phyloP scores from a whole-genome alignment of 139 green algal genomes.

The Edaphochlamys debaryana region DNA sequence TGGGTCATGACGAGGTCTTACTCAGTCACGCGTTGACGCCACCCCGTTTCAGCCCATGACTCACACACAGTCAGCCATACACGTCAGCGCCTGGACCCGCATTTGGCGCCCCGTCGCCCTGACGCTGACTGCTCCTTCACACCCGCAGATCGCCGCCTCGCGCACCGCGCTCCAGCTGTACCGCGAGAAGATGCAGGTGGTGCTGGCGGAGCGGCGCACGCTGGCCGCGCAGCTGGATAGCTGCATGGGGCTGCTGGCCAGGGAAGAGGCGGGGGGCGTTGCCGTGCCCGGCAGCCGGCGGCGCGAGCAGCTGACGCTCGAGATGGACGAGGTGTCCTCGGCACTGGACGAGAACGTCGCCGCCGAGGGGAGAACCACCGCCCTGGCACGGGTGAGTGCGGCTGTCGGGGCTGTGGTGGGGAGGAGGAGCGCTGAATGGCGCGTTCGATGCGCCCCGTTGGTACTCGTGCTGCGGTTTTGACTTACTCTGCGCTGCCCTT shows the following conservation, averaged over 20 bases:
- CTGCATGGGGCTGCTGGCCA: neutral
- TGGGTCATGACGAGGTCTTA: neutral
- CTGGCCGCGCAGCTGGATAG: neutral
- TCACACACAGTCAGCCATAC: too few species aligned
- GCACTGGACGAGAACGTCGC: conserved; percentile 10
- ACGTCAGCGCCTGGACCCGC: too few species aligned
- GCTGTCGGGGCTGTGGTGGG: too few species aligned
- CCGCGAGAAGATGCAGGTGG: conserved; percentile 20
- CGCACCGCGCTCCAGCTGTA: conserved; percentile 14
- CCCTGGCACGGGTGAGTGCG: conserved; percentile 3
- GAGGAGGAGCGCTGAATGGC: too few species aligned
- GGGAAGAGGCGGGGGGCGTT: conserved; percentile 12
- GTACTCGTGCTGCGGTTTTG: too few species aligned
- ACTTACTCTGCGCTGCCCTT: too few species aligned
- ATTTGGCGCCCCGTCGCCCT: neutral
- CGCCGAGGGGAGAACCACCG: conserved; percentile 17
- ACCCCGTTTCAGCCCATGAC: too few species aligned
- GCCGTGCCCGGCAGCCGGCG: conserved; percentile 4
- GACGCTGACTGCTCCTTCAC: neutral
- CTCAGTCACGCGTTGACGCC: neutral
- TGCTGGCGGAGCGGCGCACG: conserved; percentile 26
- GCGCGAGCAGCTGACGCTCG: conserved; percentile 7
- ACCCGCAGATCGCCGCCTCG: conserved; percentile 7
- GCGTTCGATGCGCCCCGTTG: too few species aligned
- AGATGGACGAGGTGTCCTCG: conserved; percentile 9